Percentiles rank a stretch among this genome's conserved stretches.
These are phyloP conservation scores for Hericium rajendrae DNA, from an alignment of 768 basidiomycete genomes.

Conservation along the genomic window DNA sequence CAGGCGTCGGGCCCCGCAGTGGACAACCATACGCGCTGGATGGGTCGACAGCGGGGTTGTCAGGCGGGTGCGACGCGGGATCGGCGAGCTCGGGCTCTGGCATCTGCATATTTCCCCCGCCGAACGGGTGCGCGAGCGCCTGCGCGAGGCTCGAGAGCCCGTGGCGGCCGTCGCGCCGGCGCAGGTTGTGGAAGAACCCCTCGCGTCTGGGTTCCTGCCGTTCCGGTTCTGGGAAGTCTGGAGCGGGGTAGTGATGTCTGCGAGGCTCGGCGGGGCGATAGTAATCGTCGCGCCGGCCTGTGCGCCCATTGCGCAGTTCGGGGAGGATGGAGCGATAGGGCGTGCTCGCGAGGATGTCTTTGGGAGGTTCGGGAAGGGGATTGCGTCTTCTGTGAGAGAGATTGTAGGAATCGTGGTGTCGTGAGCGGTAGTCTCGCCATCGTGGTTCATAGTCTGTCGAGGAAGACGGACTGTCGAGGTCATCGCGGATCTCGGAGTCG, in stretches of 20 bases:
- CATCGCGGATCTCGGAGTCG: background rate
- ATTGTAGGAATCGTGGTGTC: background rate
- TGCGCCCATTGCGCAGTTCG: background rate
- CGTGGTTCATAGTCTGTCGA: background rate
- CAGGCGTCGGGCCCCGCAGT: no score
- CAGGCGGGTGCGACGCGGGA: background rate
- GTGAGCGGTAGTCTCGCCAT: background rate
- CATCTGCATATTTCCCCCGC: background rate
- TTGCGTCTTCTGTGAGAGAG: background rate
- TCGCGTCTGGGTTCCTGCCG: background rate
- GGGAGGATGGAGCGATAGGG: background rate
- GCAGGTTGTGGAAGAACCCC: slow-evolving; percentile 1
- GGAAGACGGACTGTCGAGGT: background rate
- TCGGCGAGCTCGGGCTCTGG: slow-evolving; percentile 1
- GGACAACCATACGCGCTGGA: no score
- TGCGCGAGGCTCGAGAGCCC: no score
- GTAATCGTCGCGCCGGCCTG: background rate
- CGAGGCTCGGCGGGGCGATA: background rate
- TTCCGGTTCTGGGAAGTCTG: background rate
- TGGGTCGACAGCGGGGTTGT: background rate
- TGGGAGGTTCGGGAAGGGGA: background rate
- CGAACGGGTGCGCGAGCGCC: background rate
- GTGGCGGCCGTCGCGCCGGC: background rate
- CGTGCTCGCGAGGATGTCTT: background rate
- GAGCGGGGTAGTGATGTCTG: background rate